Evolutionary conservation across 1,284 basidiomycete genomes (phyloP).

Genomic region (Heterobasidion irregulare): DNA sequence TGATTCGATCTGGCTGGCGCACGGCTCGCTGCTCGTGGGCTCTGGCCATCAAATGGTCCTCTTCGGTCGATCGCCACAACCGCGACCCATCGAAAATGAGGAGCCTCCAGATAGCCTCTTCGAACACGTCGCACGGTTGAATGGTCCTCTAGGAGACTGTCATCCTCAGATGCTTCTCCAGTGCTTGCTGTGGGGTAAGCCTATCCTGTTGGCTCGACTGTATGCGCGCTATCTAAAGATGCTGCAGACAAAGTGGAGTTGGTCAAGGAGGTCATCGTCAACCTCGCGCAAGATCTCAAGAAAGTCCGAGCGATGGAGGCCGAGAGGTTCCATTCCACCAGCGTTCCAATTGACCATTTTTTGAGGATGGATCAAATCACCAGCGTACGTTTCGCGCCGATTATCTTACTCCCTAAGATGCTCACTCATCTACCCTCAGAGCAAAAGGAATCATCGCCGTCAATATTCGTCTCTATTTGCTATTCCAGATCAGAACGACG

Average conservation of each 20-base stretch:
- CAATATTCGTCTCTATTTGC: constrained; percentile 38
- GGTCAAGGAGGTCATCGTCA: constrained; percentile 74
- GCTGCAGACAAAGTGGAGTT: constrained; percentile 68
- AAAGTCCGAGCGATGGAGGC: constrained; percentile 7
- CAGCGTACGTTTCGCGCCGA: background rate
- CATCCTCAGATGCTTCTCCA: constrained; percentile 91
- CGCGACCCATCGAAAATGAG: constrained; percentile 10
- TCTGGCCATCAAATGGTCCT: constrained; percentile 76
- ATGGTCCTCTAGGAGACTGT: constrained; percentile 82
- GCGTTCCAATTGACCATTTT: constrained; percentile 50
- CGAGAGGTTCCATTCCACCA: constrained; percentile 32
- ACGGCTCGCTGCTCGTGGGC: constrained; percentile 70
- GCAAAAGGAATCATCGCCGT: constrained; percentile 18
- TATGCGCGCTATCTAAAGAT: background rate
- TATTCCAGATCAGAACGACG: constrained; percentile 21
- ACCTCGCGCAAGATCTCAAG: constrained; percentile 41
- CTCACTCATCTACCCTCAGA: constrained; percentile 3
- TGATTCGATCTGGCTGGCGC: constrained; percentile 83
- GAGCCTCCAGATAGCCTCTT: constrained; percentile 42
- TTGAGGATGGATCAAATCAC: constrained; percentile 25
- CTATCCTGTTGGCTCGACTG: background rate
- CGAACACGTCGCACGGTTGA: constrained; percentile 73
- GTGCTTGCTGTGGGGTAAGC: constrained; percentile 79
- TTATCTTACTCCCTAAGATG: too few species aligned
- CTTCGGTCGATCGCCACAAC: constrained; percentile 35